Conservation (phyloP, 176 grass and related monocot genomes). For the Canna indica region DNA sequence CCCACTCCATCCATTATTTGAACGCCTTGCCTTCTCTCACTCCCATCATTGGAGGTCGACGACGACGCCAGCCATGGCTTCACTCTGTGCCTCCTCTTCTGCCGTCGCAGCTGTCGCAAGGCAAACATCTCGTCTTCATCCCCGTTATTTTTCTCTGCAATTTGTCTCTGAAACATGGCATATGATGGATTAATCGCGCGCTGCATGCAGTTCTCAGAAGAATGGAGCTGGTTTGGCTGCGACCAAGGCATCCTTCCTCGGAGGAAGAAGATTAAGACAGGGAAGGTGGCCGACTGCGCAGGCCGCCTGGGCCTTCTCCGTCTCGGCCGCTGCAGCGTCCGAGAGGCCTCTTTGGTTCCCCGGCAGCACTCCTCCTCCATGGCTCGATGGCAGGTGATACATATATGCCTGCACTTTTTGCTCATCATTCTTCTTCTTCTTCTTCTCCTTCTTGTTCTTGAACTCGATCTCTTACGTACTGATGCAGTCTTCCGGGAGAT, state of each 20-base stretch:
- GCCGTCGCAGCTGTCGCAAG: slow-evolving; percentile 62
- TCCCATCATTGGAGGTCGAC: no score
- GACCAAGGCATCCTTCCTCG: slow-evolving; percentile 52
- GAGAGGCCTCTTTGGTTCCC: slow-evolving; percentile 96
- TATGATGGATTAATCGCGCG: not conserved
- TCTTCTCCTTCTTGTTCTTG: not conserved
- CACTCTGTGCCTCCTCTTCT: slow-evolving; percentile 66
- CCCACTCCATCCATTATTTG: not conserved
- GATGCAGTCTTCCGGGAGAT: slow-evolving; percentile 90
- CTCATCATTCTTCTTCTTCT: no score
- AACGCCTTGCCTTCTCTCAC: not conserved
- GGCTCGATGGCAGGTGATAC: slow-evolving; percentile 92
- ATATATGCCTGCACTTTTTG: no score
- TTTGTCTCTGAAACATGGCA: not conserved
- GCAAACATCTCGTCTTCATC: slow-evolving; percentile 1
- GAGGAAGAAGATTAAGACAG: slow-evolving; percentile 36
- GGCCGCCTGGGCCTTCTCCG: slow-evolving; percentile 38
- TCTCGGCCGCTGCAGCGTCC: slow-evolving; percentile 36
- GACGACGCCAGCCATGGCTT: slow-evolving; percentile 26
- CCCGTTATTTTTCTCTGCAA: not conserved
- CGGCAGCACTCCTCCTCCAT: slow-evolving; percentile 90
- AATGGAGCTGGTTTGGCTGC: slow-evolving; percentile 29
- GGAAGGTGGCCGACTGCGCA: slow-evolving; percentile 16
- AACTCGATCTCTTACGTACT: not conserved
- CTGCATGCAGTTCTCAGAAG: slow-evolving; percentile 19